Conservation (phyloP, 805 yeast species). For the Cyberlindnera sargentensis region DNA sequence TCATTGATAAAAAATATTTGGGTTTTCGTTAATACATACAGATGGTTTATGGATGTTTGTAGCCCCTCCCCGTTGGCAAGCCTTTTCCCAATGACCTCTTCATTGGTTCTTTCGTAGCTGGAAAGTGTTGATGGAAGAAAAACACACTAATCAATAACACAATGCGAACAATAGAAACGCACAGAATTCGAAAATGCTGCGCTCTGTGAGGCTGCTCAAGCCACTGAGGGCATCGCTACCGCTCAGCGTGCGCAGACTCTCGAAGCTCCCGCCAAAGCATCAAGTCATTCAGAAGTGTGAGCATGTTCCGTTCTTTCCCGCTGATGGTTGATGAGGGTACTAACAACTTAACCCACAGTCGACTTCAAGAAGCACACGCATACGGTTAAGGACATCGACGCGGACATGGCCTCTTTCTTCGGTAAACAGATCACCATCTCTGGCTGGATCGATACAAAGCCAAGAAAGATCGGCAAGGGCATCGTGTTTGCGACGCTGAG, state of each 20-base stretch:
- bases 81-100: background rate
- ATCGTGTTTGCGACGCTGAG: constrained; percentile 70
- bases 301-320: background rate
- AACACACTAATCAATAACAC: too few species aligned
- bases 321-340: background rate
- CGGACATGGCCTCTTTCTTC: constrained; percentile 1
- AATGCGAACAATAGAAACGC: too few species aligned
- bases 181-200: background rate
- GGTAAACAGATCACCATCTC: constrained; percentile 41
- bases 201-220: background rate
- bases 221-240: background rate
- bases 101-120: too few species aligned
- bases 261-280: constrained; percentile 4
- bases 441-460: constrained; percentile 82
- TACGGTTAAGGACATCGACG: constrained; percentile 10
- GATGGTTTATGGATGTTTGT: background rate
- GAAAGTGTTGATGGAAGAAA: too few species aligned
- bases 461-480: constrained; percentile 57
- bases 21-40: background rate
- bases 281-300: constrained; percentile 1
- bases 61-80: background rate
- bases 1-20: background rate
- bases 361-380: constrained; percentile 21
- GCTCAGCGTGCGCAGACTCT: background rate
- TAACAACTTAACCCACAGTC: constrained; percentile 5